Base-by-base conservation (phyloP, 2,329 filamentous ascomycete species). In the Pyricularia sp. region DNA sequence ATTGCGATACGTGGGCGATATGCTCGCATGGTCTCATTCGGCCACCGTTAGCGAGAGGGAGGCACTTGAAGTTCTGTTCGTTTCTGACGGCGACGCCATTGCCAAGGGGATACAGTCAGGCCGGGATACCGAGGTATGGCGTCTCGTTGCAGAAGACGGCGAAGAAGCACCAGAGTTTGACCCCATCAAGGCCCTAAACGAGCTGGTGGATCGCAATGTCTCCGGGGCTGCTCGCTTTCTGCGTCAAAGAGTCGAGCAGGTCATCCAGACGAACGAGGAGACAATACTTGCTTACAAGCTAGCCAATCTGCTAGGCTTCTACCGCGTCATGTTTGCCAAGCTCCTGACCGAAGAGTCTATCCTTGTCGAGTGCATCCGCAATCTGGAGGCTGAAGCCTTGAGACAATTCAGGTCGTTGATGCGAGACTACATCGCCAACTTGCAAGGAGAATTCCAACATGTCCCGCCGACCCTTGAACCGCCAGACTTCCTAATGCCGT, bases 1-100 rank as follows among this genome's bases (percentile, higher is more conserved):
- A 1, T 78, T 97, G 30, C 86, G 94, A 24, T 97, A 97, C 74
- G 87, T 96, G 2, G 92, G 94, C 64, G 94, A 99, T 73, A 99
- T 99, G 93, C 82, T 99, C 16, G 94, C 94, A 5, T 99, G 94
- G 94, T 87, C 89, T 6, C 94, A 99, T 74, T 96, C 94, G 0
- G 90, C 93, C 2, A 88, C 93, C 0, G 94, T 99, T 0, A 96
- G 93, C 35, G 94, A 99, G 75, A 85, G 90, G 64, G 94, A 99
- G 75, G 92, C 93, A 0, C 81, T 99, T 6, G 93, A 97, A 74
- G 86, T 91, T 1, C 79, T 99, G 0, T 99, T 99, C 72, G 88
- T 97, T 57, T 88, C 89, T 0, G 93, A 97, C 67, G 93, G 90
- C 2, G 90, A 94, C 67, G 91, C 96, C 71, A 90, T 97, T 65